These are phyloP conservation scores for Phytophthora fragariae DNA, from an alignment of 352 stramenopile genomes.

Conservation along the genomic window DNA sequence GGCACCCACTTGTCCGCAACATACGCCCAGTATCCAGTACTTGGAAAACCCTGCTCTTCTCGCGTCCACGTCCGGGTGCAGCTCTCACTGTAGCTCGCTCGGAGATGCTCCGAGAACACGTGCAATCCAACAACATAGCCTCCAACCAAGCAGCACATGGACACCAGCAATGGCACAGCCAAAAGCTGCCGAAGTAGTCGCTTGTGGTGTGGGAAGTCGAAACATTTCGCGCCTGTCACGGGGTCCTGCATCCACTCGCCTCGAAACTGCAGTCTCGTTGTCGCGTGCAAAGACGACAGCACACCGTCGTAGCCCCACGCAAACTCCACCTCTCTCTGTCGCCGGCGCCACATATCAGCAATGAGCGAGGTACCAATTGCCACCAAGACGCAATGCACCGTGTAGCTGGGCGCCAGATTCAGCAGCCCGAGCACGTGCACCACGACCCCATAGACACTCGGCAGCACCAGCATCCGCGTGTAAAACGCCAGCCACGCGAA, in stretches of 20 bases:
- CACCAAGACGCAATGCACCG: conserved; percentile 53
- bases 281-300: conserved; percentile 45
- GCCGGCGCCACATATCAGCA: conserved; percentile 61
- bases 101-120: conserved; percentile 64
- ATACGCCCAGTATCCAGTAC: conserved; percentile 35
- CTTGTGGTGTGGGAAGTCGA: conserved; percentile 71
- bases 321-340: conserved; percentile 65
- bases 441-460: conserved; percentile 57
- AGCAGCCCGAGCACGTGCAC: conserved; percentile 57
- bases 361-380: conserved; percentile 70
- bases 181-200: conserved; percentile 57
- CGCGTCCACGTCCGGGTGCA: conserved; percentile 17
- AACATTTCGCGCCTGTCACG: conserved; percentile 49
- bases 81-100: conserved; percentile 44
- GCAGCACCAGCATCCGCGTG: conserved; percentile 75
- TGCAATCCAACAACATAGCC: conserved; percentile 66
- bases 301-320: conserved; percentile 60
- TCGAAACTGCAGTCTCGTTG: conserved; percentile 55
- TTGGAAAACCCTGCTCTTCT: conserved; percentile 22
- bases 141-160: conserved; percentile 65
- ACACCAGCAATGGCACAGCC: conserved; percentile 58
- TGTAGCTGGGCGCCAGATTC: conserved; percentile 52
- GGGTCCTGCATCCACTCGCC: conserved; percentile 67
- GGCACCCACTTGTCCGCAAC: conserved; percentile 77
- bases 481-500: conserved; percentile 89